Base-by-base conservation (phyloP, 2,329 filamentous ascomycete genomes). In the Phialophora tarda region DNA sequence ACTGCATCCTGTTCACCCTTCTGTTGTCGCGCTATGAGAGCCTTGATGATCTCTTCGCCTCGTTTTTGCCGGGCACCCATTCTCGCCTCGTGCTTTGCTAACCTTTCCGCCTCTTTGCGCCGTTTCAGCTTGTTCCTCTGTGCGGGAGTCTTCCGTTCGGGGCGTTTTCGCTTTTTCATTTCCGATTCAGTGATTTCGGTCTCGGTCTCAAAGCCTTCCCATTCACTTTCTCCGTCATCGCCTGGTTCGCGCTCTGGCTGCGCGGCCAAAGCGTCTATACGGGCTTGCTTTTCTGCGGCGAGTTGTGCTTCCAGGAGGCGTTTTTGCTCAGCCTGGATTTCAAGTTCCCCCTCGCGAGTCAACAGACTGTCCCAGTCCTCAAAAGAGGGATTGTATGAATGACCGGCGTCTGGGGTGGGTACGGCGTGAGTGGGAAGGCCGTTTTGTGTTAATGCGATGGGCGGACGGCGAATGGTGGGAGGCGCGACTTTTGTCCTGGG, bases 301-400 rank as follows among this genome's bases (percentile, higher is more conserved):
- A 62, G 17, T 32, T 84, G 83, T 64, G 93, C 91, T 10, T 86
- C 87, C 70, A 88, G 86, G 5, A 94, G 78, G 5, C 93, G 89
- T 77, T 90, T 88, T 76, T 88, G 86, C 79, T 98, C 94, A 0
- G 88, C 86, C 69, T 89, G 90, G 1, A 97, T 82, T 14, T 90
- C 93, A 78, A 91, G 92, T 63, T 89, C 85, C 54, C 92, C 91
- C 78, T 96, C 92, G 50, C 86, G 83, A 23, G 86, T 84, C 53
- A 97, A 81, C 17, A 94, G 86, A 8, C 86, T 84, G 73, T 93
- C 89, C 84, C 96, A 99, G 69, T 97, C 93, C 69, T 88, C 85
- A 73, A 96, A 96, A 5, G 87, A 82, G 0, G 95, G 95, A 77
- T 99, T 99, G 82, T 99, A 99, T 73, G 92, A 96, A 78, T 89